A percentile compares a stretch with the other conserved stretches of the same genome.
phyloP scores from a whole-genome alignment of 305 asterid genomes.

The Plantago lanceolata region DNA sequence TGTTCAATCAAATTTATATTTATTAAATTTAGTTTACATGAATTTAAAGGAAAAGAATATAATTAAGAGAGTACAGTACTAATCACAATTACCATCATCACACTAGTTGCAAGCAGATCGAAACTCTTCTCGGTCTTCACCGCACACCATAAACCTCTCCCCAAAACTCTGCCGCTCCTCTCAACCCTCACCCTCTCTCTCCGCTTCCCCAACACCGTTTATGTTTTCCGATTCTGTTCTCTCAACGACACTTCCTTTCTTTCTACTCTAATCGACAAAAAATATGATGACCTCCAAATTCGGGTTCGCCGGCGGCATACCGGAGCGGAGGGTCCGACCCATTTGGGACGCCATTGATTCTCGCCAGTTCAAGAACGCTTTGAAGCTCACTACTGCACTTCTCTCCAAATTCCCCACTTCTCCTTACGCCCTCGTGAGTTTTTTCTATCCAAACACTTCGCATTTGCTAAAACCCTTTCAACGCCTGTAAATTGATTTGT shows the following conservation, averaged over 20 bases:
- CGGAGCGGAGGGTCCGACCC: slow-evolving; percentile 93
- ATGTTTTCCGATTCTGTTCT: background rate
- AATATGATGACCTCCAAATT: slow-evolving; percentile 74
- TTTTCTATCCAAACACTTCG: background rate
- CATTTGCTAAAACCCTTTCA: background rate
- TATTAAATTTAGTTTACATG: no score
- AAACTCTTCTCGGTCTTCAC: background rate
- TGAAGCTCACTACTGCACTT: slow-evolving; percentile 67
- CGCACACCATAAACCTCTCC: background rate
- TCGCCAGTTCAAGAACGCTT: slow-evolving; percentile 91
- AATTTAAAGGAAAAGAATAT: no score
- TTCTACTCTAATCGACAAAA: background rate
- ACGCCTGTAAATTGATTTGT: background rate
- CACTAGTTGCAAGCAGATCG: background rate
- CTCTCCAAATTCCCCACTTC: slow-evolving; percentile 77
- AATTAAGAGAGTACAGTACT: background rate
- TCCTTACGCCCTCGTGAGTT: slow-evolving; percentile 79
- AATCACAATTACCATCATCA: background rate
- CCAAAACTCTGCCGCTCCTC: background rate
- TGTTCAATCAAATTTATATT: no score
- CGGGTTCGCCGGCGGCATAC: slow-evolving; percentile 88
- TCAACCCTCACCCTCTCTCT: background rate
- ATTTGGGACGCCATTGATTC: slow-evolving; percentile 96
- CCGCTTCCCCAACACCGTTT: background rate
- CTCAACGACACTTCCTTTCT: background rate